Conservation (phyloP, 176 grass and related monocot genomes). For the Hordeum marinum region DNA sequence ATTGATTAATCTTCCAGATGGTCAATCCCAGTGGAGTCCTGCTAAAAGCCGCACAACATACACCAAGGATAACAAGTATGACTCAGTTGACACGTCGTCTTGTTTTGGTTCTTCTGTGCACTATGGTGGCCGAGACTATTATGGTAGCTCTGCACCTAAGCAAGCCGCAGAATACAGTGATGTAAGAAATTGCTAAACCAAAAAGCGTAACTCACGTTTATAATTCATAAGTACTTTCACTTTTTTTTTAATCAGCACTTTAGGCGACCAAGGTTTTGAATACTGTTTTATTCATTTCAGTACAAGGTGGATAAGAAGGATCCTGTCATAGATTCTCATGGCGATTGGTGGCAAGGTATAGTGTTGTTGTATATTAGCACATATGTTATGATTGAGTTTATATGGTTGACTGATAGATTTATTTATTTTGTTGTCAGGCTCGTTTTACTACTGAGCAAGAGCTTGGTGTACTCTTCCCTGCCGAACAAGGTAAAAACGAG, state of each 20-base stretch:
- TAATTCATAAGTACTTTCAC: not conserved
- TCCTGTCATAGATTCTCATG: conserved; percentile 61
- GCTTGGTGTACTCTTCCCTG: conserved; percentile 16
- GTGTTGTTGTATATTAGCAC: not conserved
- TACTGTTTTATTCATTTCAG: conserved; percentile 31
- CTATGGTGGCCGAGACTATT: conserved; percentile 92
- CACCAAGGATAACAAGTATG: conserved; percentile 49
- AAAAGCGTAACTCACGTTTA: not conserved
- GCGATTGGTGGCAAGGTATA: conserved; percentile 99
- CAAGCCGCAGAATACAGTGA: conserved; percentile 29
- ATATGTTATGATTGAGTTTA: not conserved
- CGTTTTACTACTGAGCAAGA: conserved; percentile 79
- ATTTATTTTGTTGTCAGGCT: conserved; percentile 50
- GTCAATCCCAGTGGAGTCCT: conserved; percentile 50
- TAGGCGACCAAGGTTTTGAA: not conserved
- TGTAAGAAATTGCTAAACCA: conserved; percentile 16
- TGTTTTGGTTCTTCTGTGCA: conserved; percentile 81
- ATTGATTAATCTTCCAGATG: conserved; percentile 38
- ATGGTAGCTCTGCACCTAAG: conserved; percentile 48
- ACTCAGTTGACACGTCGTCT: conserved; percentile 43
- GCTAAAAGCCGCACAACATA: conserved; percentile 28
- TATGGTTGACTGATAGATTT: conserved; percentile 1
- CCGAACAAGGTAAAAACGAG: conserved; percentile 33
- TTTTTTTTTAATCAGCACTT: not conserved
- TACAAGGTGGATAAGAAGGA: conserved; percentile 59